Percentiles rank a stretch among this genome's conserved stretches.
Evolutionary conservation across 371 early-diverging fungal species (phyloP).

Genomic region (Dichotomocladium elegans): DNA sequence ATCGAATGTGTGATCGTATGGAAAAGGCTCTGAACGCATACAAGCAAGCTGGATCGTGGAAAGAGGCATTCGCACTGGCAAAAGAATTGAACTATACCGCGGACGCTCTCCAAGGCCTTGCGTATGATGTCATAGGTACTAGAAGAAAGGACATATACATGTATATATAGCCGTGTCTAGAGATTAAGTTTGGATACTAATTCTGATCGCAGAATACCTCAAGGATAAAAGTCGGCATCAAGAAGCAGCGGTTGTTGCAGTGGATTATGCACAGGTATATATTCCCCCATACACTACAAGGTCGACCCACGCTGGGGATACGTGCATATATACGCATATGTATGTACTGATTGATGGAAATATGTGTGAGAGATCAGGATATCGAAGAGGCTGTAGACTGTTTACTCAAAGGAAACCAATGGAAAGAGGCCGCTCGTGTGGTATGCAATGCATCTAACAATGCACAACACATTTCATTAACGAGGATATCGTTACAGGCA

Average conservation of each 20-base stretch:
- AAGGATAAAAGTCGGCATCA: slow-evolving; percentile 52
- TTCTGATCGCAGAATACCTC: slow-evolving; percentile 36
- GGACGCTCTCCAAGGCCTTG: slow-evolving; percentile 46
- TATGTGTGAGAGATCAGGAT: too few species aligned
- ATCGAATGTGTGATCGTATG: slow-evolving; percentile 58
- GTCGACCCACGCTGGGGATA: too few species aligned
- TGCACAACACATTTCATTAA: not conserved
- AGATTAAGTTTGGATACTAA: not conserved
- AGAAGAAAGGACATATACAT: not conserved
- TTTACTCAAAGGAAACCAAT: slow-evolving; percentile 62
- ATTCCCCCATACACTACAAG: too few species aligned
- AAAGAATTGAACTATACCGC: slow-evolving; percentile 51
- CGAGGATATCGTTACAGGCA: slow-evolving; percentile 23
- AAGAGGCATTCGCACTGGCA: slow-evolving; percentile 66
- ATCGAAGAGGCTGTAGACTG: slow-evolving; percentile 63
- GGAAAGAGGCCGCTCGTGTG: slow-evolving; percentile 69
- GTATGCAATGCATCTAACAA: slow-evolving; percentile 15
- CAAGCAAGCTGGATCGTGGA: slow-evolving; percentile 63
- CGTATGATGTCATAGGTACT: slow-evolving; percentile 41
- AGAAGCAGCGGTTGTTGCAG: slow-evolving; percentile 60
- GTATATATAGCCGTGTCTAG: not conserved
- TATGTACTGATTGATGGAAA: too few species aligned
- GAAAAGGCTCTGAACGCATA: slow-evolving; percentile 70
- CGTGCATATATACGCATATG: too few species aligned
- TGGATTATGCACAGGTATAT: slow-evolving; percentile 58